These are phyloP conservation scores for Tolypocladium paradoxum DNA, from an alignment of 2,329 filamentous ascomycete genomes.

Conservation along the genomic window DNA sequence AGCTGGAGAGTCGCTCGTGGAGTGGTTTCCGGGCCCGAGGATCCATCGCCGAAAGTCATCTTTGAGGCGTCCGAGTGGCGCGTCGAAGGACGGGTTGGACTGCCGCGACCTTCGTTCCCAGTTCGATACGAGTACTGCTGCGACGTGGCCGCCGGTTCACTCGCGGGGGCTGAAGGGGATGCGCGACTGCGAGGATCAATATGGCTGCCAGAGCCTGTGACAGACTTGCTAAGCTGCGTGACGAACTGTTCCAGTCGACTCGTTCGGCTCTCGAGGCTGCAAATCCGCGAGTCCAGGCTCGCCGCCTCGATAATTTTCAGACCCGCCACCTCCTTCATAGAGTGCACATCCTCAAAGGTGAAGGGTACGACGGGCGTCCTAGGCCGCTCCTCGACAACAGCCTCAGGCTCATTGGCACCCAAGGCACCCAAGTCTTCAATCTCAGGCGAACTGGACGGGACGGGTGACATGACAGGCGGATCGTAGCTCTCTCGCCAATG, in stretches of 20 bases:
- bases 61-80: slow-evolving; percentile 30
- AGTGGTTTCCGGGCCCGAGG: slow-evolving; percentile 33
- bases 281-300: slow-evolving; percentile 42
- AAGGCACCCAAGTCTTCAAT: slow-evolving; percentile 18
- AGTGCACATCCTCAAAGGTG: slow-evolving; percentile 37
- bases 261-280: slow-evolving; percentile 39
- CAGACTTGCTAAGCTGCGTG: slow-evolving; percentile 35
- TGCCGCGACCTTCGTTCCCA: not conserved
- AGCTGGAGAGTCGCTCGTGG: slow-evolving; percentile 21
- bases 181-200: not conserved
- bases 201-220: slow-evolving; percentile 25
- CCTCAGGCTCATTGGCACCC: slow-evolving; percentile 20
- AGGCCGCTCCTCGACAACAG: slow-evolving; percentile 20
- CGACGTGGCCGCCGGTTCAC: not conserved
- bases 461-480: slow-evolving; percentile 37
- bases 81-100: slow-evolving; percentile 18
- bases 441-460: slow-evolving; percentile 35
- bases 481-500: slow-evolving; percentile 54
- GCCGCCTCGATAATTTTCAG: slow-evolving; percentile 49
- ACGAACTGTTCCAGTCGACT: slow-evolving; percentile 42
- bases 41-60: slow-evolving; percentile 34
- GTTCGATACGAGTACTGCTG: not conserved
- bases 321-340: slow-evolving; percentile 34
- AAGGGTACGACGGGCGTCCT: slow-evolving; percentile 39
- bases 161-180: not conserved